Conservation (phyloP, 163 green algal species). For the Scenedesmus sp. region DNA sequence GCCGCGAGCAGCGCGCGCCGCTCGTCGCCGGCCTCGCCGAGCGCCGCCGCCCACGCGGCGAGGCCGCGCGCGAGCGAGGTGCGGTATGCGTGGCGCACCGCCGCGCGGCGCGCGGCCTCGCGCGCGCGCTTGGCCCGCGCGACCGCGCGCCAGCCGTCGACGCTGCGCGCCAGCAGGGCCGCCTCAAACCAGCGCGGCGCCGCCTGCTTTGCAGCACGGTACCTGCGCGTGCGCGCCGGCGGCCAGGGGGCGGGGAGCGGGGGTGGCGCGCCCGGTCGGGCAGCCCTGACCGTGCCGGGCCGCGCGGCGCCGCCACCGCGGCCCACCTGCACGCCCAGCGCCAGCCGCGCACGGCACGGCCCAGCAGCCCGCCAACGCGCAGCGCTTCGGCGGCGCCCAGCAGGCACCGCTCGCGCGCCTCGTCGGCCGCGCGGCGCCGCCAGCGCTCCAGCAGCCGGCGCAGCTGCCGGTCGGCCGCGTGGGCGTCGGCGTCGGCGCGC, state of each 20-base stretch:
- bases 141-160: not conserved
- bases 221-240: no score
- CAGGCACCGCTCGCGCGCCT: not conserved
- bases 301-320: no score
- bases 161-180: not conserved
- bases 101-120: not conserved
- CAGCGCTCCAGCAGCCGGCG: conserved; percentile 5
- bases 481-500: not conserved
- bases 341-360: not conserved
- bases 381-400: not conserved
- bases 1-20: not conserved
- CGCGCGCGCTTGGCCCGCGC: not conserved
- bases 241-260: no score
- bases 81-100: conserved; percentile 4
- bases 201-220: no score
- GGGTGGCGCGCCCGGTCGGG: no score
- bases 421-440: not conserved
- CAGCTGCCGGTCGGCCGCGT: not conserved
- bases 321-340: conserved; percentile 22
- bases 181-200: no score
- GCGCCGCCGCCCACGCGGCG: not conserved
- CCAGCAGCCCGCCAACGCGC: not conserved
- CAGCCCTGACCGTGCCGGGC: no score
- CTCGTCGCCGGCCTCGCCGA: not conserved
- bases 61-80: not conserved